Evolutionary conservation across 768 basidiomycete genomes (phyloP).

Genomic region (Suillus variegatus): DNA sequence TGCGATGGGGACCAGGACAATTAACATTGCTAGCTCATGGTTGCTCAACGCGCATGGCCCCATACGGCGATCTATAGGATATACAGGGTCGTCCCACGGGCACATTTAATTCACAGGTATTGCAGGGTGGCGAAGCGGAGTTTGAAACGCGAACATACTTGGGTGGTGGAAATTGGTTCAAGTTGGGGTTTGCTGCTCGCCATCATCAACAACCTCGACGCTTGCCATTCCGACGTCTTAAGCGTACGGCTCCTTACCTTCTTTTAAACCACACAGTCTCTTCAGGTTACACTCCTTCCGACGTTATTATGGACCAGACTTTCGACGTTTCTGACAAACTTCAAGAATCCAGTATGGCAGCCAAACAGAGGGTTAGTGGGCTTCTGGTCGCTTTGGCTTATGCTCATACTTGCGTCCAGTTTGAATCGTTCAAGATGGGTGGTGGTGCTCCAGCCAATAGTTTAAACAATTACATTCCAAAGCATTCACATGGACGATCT

Average conservation of each 20-base stretch:
- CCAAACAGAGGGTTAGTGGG: slow-evolving; percentile 43
- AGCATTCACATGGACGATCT: slow-evolving; percentile 41
- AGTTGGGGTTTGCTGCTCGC: slow-evolving; percentile 26
- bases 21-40: not conserved
- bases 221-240: slow-evolving; percentile 18
- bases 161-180: slow-evolving; percentile 14
- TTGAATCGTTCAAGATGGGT: slow-evolving; percentile 76
- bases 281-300: slow-evolving; percentile 36
- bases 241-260: slow-evolving; percentile 36
- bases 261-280: slow-evolving; percentile 37
- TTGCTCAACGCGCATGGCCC: not conserved
- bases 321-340: slow-evolving; percentile 26
- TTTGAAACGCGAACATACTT: slow-evolving; percentile 19
- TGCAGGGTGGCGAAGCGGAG: slow-evolving; percentile 21
- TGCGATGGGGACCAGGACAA: not conserved
- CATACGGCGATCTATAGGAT: not conserved
- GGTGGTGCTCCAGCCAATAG: slow-evolving; percentile 35
- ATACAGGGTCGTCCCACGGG: not conserved
- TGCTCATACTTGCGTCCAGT: slow-evolving; percentile 39
- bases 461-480: slow-evolving; percentile 38
- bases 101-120: slow-evolving; percentile 1
- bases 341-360: slow-evolving; percentile 35
- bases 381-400: not conserved
- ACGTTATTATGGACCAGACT: slow-evolving; percentile 41
- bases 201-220: slow-evolving; percentile 23